These are phyloP conservation scores for Mycena albidolilacea DNA, from an alignment of 768 basidiomycete genomes.

Conservation along the genomic window DNA sequence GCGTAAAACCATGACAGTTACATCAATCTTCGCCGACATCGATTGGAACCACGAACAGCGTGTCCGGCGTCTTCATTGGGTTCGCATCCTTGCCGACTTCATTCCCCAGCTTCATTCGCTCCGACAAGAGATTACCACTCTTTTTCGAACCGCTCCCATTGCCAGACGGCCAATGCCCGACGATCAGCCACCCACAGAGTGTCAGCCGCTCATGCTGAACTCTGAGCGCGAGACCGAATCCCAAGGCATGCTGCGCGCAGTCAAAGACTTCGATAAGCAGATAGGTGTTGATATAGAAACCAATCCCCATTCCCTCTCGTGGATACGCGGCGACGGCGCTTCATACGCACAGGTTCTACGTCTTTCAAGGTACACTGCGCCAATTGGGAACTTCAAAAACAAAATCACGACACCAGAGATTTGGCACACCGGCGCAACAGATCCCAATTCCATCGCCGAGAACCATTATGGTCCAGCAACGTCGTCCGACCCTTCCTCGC, in stretches of 20 bases:
- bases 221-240: not conserved
- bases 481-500: conserved; percentile 4
- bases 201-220: not conserved
- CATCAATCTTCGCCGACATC: not conserved
- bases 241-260: conserved; percentile 9
- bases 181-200: too few relatives aligned
- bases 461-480: conserved; percentile 33
- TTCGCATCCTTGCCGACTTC: not conserved
- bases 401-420: conserved; percentile 12
- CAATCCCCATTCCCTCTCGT: not conserved
- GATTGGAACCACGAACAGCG: not conserved
- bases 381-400: not conserved
- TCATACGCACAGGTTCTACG: not conserved
- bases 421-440: conserved; percentile 27
- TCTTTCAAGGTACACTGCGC: conserved; percentile 2
- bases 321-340: conserved; percentile 22
- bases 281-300: not conserved
- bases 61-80: not conserved
- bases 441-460: conserved; percentile 2
- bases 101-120: not conserved
- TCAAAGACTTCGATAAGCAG: conserved; percentile 1
- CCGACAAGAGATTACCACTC: not conserved
- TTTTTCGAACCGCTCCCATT: not conserved
- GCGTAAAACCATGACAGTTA: not conserved
- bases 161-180: conserved; percentile 2